These are phyloP conservation scores for Populus ilicifolia DNA, from an alignment of 345 rosid genomes.

Conservation along the genomic window DNA sequence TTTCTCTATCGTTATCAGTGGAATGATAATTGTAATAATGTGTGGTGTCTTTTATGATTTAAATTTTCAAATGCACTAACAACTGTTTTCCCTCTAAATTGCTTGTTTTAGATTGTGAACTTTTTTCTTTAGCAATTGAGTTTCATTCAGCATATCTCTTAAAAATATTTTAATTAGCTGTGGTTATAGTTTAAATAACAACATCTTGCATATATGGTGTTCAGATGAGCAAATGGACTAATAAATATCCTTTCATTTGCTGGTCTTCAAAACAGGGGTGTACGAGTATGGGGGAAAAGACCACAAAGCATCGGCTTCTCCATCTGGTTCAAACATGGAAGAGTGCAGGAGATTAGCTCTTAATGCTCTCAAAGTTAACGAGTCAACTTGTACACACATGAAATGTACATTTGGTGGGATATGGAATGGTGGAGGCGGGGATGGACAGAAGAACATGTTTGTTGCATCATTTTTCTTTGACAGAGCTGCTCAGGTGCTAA, in stretches of 20 bases:
- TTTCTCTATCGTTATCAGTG: background rate
- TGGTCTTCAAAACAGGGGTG: conserved; percentile 39
- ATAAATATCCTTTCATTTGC: background rate
- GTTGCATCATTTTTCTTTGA: conserved; percentile 96
- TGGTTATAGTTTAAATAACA: background rate
- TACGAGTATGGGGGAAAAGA: conserved; percentile 71
- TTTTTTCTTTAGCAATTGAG: background rate
- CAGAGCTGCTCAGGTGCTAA: conserved; percentile 88
- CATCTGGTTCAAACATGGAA: conserved; percentile 70
- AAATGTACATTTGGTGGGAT: conserved; percentile 93
- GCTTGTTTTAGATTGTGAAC: background rate
- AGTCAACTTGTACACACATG: conserved; percentile 74
- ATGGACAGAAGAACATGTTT: conserved; percentile 87
- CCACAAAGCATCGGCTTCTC: conserved; percentile 48
- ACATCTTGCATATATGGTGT: background rate
- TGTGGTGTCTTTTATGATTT: background rate
- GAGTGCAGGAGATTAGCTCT: conserved; percentile 63
- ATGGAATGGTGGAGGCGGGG: conserved; percentile 99
- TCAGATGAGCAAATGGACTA: conserved; percentile 1
- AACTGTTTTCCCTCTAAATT: too few relatives aligned
- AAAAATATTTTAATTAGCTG: background rate
- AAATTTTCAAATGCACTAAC: background rate
- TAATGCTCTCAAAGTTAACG: conserved; percentile 81
- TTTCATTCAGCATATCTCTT: background rate
- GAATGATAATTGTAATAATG: background rate